These are phyloP conservation scores for Chlorella vulgaris DNA, from an alignment of 139 green algal species.

Conservation along the genomic window DNA sequence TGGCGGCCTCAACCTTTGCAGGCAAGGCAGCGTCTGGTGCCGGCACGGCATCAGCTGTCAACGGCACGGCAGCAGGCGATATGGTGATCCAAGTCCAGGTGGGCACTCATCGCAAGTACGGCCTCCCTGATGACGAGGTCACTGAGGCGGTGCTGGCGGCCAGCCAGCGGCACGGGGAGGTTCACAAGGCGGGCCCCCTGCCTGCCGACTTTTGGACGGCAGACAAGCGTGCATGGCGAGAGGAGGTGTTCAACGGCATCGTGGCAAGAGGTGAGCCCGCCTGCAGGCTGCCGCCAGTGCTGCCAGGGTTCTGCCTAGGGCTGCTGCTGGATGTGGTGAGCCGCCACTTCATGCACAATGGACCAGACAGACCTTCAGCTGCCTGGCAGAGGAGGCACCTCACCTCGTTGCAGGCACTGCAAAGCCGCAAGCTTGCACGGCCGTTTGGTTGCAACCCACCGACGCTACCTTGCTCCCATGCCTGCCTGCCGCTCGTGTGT, in stretches of 20 bases:
- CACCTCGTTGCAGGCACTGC: too few relatives aligned
- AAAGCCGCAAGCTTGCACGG: too few relatives aligned
- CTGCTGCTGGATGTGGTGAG: not conserved
- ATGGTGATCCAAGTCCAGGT: not conserved
- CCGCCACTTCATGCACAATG: too few relatives aligned
- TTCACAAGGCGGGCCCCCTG: conserved; percentile 6
- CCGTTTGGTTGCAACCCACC: not conserved
- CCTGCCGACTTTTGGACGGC: conserved; percentile 5
- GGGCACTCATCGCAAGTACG: not conserved
- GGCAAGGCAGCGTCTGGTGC: too few relatives aligned
- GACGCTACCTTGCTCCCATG: too few relatives aligned
- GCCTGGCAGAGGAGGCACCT: too few relatives aligned
- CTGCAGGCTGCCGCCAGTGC: not conserved
- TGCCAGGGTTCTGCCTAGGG: not conserved
- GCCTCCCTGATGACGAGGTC: not conserved
- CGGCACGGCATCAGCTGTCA: not conserved
- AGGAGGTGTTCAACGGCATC: not conserved
- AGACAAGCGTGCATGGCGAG: conserved; percentile 14
- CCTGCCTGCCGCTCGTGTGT: not conserved
- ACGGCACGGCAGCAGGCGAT: not conserved
- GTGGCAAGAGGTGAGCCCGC: not conserved
- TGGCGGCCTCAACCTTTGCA: too few relatives aligned
- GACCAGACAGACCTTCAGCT: too few relatives aligned
- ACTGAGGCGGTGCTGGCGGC: not conserved
- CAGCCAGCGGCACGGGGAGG: conserved; percentile 6